Conservation (phyloP, 768 basidiomycete species). For the Exsudoporus frostii region DNA sequence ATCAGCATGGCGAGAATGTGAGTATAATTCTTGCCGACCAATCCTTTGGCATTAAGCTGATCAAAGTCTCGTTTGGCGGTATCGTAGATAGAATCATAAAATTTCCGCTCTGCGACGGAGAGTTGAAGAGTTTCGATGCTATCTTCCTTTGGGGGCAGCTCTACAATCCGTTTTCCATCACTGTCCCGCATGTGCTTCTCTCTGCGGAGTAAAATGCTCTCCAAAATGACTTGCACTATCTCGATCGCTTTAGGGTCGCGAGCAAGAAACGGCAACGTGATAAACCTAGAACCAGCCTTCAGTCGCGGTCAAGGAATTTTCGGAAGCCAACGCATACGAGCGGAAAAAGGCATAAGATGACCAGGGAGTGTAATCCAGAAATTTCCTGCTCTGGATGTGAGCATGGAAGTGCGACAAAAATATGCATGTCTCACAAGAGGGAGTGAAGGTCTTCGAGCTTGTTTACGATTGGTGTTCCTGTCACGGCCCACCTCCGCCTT, state of each 20-base stretch:
- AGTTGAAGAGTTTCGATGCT: slow-evolving; percentile 75
- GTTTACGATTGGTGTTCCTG: slow-evolving; percentile 95
- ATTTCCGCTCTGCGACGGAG: slow-evolving; percentile 72
- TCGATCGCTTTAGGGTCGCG: slow-evolving; percentile 92
- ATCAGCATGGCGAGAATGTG: slow-evolving; percentile 94
- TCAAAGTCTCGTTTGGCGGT: slow-evolving; percentile 81
- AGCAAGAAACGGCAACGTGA: slow-evolving; percentile 87
- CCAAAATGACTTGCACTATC: slow-evolving; percentile 91
- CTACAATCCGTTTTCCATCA: slow-evolving; percentile 84
- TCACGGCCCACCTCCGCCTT: slow-evolving; percentile 85
- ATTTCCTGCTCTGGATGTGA: slow-evolving; percentile 50
- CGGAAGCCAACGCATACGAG: slow-evolving; percentile 48
- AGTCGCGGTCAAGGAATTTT: background rate
- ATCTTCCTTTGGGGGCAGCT: slow-evolving; percentile 84
- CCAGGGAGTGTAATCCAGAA: slow-evolving; percentile 77
- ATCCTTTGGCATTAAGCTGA: slow-evolving; percentile 71
- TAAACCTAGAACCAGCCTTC: slow-evolving; percentile 53
- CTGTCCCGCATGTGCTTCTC: slow-evolving; percentile 91
- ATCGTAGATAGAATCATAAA: slow-evolving; percentile 84
- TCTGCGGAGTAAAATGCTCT: slow-evolving; percentile 80
- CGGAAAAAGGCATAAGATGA: slow-evolving; percentile 86
- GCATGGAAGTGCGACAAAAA: slow-evolving; percentile 39
- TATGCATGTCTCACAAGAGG: slow-evolving; percentile 55
- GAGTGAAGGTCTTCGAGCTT: slow-evolving; percentile 90
- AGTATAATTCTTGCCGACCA: slow-evolving; percentile 76